These are phyloP conservation scores for Citrullus colocynthis DNA, from an alignment of 306 rosid species.

Conservation along the genomic window DNA sequence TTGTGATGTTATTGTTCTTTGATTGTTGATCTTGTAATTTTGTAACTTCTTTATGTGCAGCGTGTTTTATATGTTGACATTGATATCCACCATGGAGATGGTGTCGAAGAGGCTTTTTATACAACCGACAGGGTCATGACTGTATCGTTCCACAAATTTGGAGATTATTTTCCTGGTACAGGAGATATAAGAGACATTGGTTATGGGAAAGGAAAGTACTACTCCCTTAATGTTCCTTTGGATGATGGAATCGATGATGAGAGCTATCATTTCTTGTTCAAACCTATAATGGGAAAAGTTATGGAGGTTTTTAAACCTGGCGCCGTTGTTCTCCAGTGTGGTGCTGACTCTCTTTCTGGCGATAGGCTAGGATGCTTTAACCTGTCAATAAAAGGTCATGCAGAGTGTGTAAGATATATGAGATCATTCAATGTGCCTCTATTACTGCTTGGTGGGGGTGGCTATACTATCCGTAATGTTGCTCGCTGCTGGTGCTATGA, in stretches of 20 bases:
- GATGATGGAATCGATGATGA: conserved; percentile 92
- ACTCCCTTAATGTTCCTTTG: conserved; percentile 80
- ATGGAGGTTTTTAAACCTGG: conserved; percentile 84
- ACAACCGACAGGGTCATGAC: conserved; percentile 88
- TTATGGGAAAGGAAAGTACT: conserved; percentile 66
- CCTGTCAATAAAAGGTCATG: conserved; percentile 82
- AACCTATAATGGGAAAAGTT: conserved; percentile 70
- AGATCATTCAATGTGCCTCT: conserved; percentile 84
- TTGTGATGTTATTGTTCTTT: background rate
- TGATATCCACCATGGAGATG: conserved; percentile 87
- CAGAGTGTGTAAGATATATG: conserved; percentile 81
- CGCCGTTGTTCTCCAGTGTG: conserved; percentile 89
- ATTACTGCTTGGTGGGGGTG: conserved; percentile 76
- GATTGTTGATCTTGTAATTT: background rate
- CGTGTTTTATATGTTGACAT: conserved; percentile 83
- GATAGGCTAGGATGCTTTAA: conserved; percentile 85
- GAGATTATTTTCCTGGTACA: conserved; percentile 83
- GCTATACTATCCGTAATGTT: conserved; percentile 83
- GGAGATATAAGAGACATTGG: conserved; percentile 78
- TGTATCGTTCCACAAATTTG: conserved; percentile 82
- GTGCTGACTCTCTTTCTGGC: conserved; percentile 84
- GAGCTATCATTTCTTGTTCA: conserved; percentile 81
- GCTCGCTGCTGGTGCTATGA: conserved; percentile 94
- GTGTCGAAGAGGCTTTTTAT: conserved; percentile 89
- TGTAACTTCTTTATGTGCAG: conserved; percentile 27